Evolutionary conservation across 2,329 filamentous ascomycete species (phyloP).

Genomic region (Trichoderma arundinaceum): DNA sequence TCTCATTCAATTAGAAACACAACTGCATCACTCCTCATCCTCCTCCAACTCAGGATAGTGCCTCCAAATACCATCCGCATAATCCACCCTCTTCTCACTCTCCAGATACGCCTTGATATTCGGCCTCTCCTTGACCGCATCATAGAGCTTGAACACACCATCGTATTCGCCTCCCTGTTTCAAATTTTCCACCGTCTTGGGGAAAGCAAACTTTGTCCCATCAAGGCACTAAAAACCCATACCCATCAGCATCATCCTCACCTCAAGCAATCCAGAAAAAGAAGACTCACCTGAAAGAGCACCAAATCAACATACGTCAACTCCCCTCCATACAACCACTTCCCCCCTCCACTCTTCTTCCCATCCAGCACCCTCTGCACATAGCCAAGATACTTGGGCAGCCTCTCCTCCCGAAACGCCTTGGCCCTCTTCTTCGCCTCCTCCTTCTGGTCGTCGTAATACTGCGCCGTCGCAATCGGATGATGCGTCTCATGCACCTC

Average conservation of each 20-base stretch:
- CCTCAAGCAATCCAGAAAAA: neutral
- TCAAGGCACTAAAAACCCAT: constrained; percentile 53
- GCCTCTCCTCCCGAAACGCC: constrained; percentile 63
- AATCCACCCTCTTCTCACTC: constrained; percentile 67
- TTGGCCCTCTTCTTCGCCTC: constrained; percentile 64
- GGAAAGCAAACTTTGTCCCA: constrained; percentile 70
- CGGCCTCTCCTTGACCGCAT: constrained; percentile 65
- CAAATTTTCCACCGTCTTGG: constrained; percentile 65
- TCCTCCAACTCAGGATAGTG: constrained; percentile 75
- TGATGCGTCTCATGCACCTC: constrained; percentile 80
- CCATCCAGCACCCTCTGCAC: constrained; percentile 68
- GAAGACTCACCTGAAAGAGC: constrained; percentile 67
- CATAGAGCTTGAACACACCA: constrained; percentile 67
- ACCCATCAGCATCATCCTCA: constrained; percentile 16
- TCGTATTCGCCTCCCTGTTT: constrained; percentile 62
- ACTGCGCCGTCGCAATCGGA: constrained; percentile 62
- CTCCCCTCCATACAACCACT: constrained; percentile 68
- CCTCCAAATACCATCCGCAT: constrained; percentile 70
- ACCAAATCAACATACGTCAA: constrained; percentile 76
- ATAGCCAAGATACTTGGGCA: constrained; percentile 75
- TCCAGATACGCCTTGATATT: constrained; percentile 71
- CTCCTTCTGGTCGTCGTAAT: constrained; percentile 77
- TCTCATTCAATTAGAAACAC: neutral
- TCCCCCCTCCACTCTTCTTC: constrained; percentile 61
- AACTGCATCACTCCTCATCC: constrained; percentile 1